Evolutionary conservation across 495 filamentous ascomycete species (phyloP), one percentile per base, ranked within the genome.

Genomic region (Daldinia concentrica): DNA sequence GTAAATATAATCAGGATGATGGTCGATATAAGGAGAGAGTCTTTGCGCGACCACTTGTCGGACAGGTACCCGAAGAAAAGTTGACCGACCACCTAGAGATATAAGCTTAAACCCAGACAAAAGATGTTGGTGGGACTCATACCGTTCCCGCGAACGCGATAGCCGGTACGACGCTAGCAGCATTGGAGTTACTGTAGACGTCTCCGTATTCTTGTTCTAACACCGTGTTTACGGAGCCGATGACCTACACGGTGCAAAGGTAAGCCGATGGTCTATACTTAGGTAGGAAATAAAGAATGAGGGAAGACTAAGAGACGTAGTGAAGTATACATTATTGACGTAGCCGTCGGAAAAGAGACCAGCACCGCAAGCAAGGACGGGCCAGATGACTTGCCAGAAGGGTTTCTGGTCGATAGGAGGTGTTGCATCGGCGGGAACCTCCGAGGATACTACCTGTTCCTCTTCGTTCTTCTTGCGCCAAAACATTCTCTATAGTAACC

Each of bases 271-370:
- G 12, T 41, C 4, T 11, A 19, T 26, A 4, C n/a, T 17, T 7
- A 14, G 41, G 5, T 7, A 14, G 41, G 5, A 7, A 51, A 43
- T 43, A 51, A 17, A 36, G 26, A 32, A 11, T 2, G 1, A 48
- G 50, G 50, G 11, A 19, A 24, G 15, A 12, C 32, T 22, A 14
- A 24, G 50, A 36, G 48, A 59, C 34, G 27, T 50, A 78, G 76
- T 56, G 78, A 90, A 26, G 41, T 30, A 41, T 65, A 83, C 91
- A 62, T 90, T 91, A 82, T 96, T 95, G 76, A 97, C 86, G 77
- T 97, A 97, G 12, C 94, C 94, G 78, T 97, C 94, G 17, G 91
- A 93, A 78, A 96, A 97, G 3, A 97, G 83, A 69, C 94, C 94
- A 45, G 94, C 92, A 65, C 94, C 94, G 72, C 93, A 97, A 54